phyloP scores from a whole-genome alignment of 768 basidiomycete species.

The Rhizopogon vinicolor region DNA sequence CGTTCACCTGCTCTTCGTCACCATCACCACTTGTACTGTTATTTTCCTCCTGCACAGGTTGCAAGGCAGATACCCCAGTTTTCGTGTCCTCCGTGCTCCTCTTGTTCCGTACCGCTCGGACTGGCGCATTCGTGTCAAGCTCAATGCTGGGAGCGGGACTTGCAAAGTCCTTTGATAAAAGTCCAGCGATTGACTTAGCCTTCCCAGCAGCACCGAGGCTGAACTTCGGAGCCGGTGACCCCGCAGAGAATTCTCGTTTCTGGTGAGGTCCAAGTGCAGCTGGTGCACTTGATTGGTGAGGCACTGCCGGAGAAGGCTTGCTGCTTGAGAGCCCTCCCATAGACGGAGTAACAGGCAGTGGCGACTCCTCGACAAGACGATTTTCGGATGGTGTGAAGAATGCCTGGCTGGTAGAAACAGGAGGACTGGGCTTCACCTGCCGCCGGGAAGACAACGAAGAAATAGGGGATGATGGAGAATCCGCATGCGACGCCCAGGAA shows the following conservation, averaged over 20 bases:
- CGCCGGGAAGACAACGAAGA: constrained; percentile 21
- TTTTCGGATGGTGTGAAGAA: constrained; percentile 35
- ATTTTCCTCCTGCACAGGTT: constrained; percentile 21
- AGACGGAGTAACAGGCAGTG: constrained; percentile 23
- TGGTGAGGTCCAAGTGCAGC: constrained; percentile 38
- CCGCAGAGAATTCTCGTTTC: constrained; percentile 27
- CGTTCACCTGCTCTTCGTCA: constrained; percentile 16
- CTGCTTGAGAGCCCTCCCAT: background rate
- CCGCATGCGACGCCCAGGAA: constrained; percentile 50
- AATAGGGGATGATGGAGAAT: constrained; percentile 28
- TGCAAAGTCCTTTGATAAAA: background rate
- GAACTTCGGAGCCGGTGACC: constrained; percentile 18
- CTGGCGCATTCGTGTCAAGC: constrained; percentile 37
- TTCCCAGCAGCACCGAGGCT: constrained; percentile 27
- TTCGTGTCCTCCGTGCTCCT: constrained; percentile 14
- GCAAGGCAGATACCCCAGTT: constrained; percentile 8
- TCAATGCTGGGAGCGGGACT: constrained; percentile 24
- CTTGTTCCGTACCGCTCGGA: constrained; percentile 23
- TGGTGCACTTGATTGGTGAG: constrained; percentile 43
- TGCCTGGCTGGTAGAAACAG: background rate
- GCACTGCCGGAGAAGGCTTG: background rate
- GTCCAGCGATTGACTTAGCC: background rate
- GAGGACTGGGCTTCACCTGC: constrained; percentile 1
- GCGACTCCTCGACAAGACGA: constrained; percentile 41
- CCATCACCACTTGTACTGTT: constrained; percentile 8